These are phyloP conservation scores for Citrus mangshanensis DNA, from an alignment of 345 rosid species.

Conservation along the genomic window DNA sequence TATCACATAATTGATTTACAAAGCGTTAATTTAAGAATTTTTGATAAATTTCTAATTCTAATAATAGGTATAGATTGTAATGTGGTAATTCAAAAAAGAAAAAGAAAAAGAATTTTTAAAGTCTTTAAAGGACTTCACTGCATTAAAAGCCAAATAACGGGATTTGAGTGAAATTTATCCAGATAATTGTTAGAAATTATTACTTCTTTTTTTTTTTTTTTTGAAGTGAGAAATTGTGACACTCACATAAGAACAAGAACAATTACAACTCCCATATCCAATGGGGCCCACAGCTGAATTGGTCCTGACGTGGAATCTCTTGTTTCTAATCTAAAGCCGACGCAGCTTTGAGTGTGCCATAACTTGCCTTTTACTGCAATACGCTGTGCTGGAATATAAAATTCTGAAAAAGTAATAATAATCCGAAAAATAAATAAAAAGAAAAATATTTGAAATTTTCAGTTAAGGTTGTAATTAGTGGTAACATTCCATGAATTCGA, in stretches of 20 bases:
- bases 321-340: neutral
- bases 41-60: no score
- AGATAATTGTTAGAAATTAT: neutral
- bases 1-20: no score
- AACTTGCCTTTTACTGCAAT: neutral
- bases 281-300: conserved; percentile 13
- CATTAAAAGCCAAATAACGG: neutral
- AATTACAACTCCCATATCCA: neutral
- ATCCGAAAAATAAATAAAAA: neutral
- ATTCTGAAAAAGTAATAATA: neutral
- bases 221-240: no score
- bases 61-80: no score
- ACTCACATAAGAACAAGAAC: neutral
- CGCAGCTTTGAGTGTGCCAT: no score
- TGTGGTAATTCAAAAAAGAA: neutral
- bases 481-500: no score
- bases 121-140: neutral
- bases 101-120: no score
- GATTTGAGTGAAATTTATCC: neutral
- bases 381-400: no score
- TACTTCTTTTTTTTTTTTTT: neutral
- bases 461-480: no score
- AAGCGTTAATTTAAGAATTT: no score
- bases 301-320: conserved; percentile 16
- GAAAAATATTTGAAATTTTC: neutral